phyloP scores from a whole-genome alignment of 345 rosid species.

The Rhizophora apiculata region DNA sequence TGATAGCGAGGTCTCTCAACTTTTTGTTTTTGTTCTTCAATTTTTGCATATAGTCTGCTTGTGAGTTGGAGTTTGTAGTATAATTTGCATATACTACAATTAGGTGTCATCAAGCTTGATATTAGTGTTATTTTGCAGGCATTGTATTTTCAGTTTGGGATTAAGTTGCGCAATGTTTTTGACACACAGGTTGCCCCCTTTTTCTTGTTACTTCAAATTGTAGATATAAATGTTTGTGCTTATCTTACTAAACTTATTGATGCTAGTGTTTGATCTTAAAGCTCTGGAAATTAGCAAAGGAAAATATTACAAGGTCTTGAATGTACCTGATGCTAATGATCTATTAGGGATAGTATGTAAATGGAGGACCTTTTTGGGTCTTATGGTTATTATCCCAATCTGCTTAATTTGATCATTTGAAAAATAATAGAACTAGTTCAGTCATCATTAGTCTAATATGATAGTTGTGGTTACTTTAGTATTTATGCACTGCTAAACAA shows the following conservation, averaged over 20 bases:
- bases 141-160: conserved; percentile 84
- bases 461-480: no score
- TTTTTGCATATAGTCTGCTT: conserved; percentile 6
- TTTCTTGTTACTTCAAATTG: background rate
- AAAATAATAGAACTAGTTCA: background rate
- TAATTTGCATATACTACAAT: conserved; percentile 8
- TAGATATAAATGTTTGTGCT: background rate
- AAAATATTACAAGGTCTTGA: background rate
- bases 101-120: background rate
- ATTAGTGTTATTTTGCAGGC: conserved; percentile 51
- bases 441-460: no score
- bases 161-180: conserved; percentile 71
- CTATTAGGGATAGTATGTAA: no score
- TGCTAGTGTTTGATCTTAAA: background rate
- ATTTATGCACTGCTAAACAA: no score
- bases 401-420: no score
- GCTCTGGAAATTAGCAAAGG: background rate
- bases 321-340: background rate
- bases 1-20: conserved; percentile 83
- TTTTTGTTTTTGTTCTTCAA: conserved; percentile 17
- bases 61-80: conserved; percentile 12
- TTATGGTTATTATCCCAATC: no score
- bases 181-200: conserved; percentile 73
- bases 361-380: no score
- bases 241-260: conserved; percentile 14